A percentile compares a stretch with the other conserved stretches of the same genome.
Evolutionary conservation across 108 stramenopile genomes (phyloP).

Genomic region (Nitzschia sp.): DNA sequence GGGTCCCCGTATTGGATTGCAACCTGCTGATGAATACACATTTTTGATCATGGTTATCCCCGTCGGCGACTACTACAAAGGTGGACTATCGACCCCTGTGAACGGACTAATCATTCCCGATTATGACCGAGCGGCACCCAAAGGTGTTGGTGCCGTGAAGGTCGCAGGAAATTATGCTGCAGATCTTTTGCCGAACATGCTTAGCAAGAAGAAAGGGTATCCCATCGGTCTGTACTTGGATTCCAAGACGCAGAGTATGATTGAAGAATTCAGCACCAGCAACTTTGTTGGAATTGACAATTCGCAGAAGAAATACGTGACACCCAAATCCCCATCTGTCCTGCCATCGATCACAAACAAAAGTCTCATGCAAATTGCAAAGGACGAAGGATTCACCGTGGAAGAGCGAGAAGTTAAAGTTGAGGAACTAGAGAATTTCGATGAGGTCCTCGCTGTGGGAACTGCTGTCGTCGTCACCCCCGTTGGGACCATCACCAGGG

Average conservation of each 20-base stretch:
- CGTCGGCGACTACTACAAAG: conserved; percentile 99
- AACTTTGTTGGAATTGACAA: conserved; percentile 97
- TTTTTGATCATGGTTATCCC: conserved; percentile 94
- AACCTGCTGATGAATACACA: conserved; percentile 97
- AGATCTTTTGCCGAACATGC: conserved; percentile 94
- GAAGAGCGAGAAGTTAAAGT: conserved; percentile 82
- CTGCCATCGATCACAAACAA: conserved; percentile 97
- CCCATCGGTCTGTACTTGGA: conserved; percentile 97
- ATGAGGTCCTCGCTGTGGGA: conserved; percentile 96
- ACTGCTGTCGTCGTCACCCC: conserved; percentile 98
- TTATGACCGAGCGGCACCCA: conserved; percentile 97
- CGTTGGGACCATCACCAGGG: conserved; percentile 79
- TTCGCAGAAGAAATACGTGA: conserved; percentile 80
- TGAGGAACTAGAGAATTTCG: conserved; percentile 82
- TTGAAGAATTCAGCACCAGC: conserved; percentile 98
- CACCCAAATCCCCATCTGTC: conserved; percentile 89
- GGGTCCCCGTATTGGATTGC: conserved; percentile 94
- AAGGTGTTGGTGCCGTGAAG: conserved; percentile 95
- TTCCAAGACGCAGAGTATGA: conserved; percentile 83
- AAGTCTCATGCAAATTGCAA: conserved; percentile 92
- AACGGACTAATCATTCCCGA: conserved; percentile 90
- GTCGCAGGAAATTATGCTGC: conserved; percentile 99
- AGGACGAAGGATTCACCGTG: conserved; percentile 88
- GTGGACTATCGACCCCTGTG: conserved; percentile 88
- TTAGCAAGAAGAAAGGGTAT: conserved; percentile 94